phyloP scores from a whole-genome alignment of 495 filamentous ascomycete genomes.

The Astrothelium macrocarpum region DNA sequence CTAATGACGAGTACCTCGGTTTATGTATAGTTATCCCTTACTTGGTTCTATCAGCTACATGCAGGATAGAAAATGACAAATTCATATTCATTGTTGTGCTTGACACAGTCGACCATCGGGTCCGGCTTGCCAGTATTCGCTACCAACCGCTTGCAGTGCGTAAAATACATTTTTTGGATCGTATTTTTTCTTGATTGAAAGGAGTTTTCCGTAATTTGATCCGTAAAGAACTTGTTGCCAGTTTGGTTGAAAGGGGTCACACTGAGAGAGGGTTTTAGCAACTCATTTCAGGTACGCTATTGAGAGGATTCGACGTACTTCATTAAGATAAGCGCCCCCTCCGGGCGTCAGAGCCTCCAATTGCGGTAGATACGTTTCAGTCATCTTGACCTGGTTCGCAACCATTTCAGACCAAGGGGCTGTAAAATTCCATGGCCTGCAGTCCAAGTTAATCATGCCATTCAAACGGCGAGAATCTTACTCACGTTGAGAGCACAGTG shows the following conservation, averaged over 20 bases:
- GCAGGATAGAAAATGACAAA: not conserved
- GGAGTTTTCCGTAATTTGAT: constrained; percentile 8
- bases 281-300: not conserved
- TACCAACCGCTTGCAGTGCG: constrained; percentile 9
- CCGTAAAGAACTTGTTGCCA: constrained; percentile 11
- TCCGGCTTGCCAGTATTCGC: constrained; percentile 8
- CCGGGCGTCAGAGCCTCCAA: constrained; percentile 29
- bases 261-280: not conserved
- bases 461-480: not conserved
- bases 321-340: constrained; percentile 16
- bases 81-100: not conserved
- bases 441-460: constrained; percentile 11
- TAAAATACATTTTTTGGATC: constrained; percentile 13
- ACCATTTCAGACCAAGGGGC: constrained; percentile 34
- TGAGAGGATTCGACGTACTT: not conserved
- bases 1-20: too few relatives aligned
- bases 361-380: constrained; percentile 36
- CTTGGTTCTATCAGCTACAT: too few relatives aligned
- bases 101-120: constrained; percentile 1
- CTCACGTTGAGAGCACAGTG: constrained; percentile 27
- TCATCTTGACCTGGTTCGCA: constrained; percentile 32
- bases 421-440: constrained; percentile 36
- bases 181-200: constrained; percentile 12
- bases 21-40: too few relatives aligned
- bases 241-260: constrained; percentile 10